Conservation (phyloP, 768 basidiomycete genomes). For the Pleurotus cornucopiae region DNA sequence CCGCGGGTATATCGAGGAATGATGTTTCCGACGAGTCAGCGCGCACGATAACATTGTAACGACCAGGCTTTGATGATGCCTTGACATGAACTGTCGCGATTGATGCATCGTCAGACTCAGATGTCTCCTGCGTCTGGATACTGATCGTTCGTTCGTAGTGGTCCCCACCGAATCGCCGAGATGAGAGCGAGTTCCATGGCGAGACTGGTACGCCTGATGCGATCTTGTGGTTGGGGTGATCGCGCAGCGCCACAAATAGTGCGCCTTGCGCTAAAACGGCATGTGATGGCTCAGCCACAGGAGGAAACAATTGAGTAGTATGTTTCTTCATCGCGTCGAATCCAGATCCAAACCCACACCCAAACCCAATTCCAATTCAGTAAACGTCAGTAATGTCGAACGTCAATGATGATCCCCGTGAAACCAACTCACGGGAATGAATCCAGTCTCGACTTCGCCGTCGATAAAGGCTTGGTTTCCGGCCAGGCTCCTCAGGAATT, state of each 20-base stretch:
- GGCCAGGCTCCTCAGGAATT: constrained; percentile 78
- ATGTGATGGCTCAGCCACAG: constrained; percentile 49
- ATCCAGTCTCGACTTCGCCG: constrained; percentile 87
- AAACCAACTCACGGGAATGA: constrained; percentile 64
- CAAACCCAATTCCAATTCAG: too few species aligned
- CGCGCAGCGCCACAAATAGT: constrained; percentile 68
- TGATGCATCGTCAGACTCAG: constrained; percentile 24
- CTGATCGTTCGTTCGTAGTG: constrained; percentile 56
- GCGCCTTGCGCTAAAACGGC: constrained; percentile 76
- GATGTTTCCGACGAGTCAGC: constrained; percentile 23
- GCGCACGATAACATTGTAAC: constrained; percentile 52
- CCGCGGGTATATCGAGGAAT: constrained; percentile 53
- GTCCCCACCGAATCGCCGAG: constrained; percentile 79
- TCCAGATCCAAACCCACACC: too few species aligned
- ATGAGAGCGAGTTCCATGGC: constrained; percentile 68
- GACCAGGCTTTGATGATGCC: constrained; percentile 28
- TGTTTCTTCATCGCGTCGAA: constrained; percentile 57
- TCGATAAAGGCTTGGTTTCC: constrained; percentile 73
- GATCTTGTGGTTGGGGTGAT: constrained; percentile 30
- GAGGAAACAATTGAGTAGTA: constrained; percentile 75
- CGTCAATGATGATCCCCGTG: neutral
- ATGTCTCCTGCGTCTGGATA: constrained; percentile 53
- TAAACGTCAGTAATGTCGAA: too few species aligned
- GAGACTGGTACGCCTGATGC: constrained; percentile 25
- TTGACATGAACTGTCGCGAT: constrained; percentile 38